Conservation (phyloP, 371 early-diverging fungal species). For the Batrachochytrium dendrobatidis region DNA sequence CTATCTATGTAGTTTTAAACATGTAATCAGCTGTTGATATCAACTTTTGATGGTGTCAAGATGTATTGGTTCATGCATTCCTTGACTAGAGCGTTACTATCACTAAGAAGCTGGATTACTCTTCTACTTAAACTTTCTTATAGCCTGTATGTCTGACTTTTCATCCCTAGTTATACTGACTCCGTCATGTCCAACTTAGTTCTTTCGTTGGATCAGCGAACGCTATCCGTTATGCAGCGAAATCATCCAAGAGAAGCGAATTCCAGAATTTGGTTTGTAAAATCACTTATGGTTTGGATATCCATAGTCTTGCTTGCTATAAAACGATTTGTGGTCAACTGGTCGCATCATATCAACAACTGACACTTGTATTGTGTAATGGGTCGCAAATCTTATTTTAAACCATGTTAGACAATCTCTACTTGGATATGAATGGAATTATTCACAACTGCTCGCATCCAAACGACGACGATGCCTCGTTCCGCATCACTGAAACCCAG, state of each 20-base stretch:
- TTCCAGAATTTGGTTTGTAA: conserved; percentile 90
- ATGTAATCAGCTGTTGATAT: too few relatives aligned
- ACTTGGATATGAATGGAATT: conserved; percentile 70
- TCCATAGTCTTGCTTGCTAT: not conserved
- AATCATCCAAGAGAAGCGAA: conserved; percentile 71
- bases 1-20: too few relatives aligned
- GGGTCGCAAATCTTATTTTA: not conserved
- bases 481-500: conserved; percentile 46
- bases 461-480: conserved; percentile 39
- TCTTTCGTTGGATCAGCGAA: conserved; percentile 91
- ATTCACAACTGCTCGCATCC: conserved; percentile 64
- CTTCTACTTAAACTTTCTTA: too few relatives aligned
- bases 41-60: too few relatives aligned
- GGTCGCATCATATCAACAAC: not conserved
- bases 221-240: conserved; percentile 93
- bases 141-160: too few relatives aligned
- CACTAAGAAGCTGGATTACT: too few relatives aligned
- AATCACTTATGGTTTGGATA: too few relatives aligned
- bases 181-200: too few relatives aligned
- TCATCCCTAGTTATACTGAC: too few relatives aligned
- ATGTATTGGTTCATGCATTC: too few relatives aligned
- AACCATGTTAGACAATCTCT: conserved; percentile 45
- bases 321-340: not conserved
- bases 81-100: too few relatives aligned
- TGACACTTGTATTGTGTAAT: not conserved